These are phyloP conservation scores for Saitozyma sp. DNA, from an alignment of 768 basidiomycete species.

Conservation along the genomic window DNA sequence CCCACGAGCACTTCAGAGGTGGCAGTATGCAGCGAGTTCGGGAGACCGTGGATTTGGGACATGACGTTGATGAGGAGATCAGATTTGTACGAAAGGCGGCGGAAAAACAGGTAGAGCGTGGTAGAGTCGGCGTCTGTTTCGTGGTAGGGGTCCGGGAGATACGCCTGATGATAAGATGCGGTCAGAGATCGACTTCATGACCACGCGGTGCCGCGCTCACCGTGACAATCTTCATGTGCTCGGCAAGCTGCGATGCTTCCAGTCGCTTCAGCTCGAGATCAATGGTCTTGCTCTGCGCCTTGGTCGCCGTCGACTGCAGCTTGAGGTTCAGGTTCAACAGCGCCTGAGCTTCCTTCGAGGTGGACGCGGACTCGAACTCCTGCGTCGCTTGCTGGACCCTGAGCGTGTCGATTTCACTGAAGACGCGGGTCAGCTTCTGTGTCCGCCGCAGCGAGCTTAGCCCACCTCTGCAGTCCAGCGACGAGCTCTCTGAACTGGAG, in stretches of 20 bases:
- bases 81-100: conserved; percentile 78
- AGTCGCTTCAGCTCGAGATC: conserved; percentile 84
- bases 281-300: conserved; percentile 84
- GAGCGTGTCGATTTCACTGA: conserved; percentile 81
- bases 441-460: conserved; percentile 1
- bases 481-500: conserved; percentile 91
- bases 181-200: conserved; percentile 42
- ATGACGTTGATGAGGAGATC: conserved; percentile 82
- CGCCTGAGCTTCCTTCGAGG: conserved; percentile 83
- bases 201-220: conserved; percentile 52
- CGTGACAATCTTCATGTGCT: conserved; percentile 79
- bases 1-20: conserved; percentile 86
- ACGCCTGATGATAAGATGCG: conserved; percentile 58
- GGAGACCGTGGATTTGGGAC: conserved; percentile 77
- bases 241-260: conserved; percentile 77
- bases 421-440: neutral
- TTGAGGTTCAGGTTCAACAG: conserved; percentile 94
- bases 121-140: conserved; percentile 88
- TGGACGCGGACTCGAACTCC: conserved; percentile 76
- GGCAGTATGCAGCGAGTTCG: conserved; percentile 76
- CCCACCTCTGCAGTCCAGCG: conserved; percentile 72
- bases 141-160: conserved; percentile 84
- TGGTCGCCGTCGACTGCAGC: conserved; percentile 83
- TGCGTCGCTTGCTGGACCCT: conserved; percentile 82
- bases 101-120: conserved; percentile 88